A percentile compares a stretch with the other conserved stretches of the same genome.
phyloP scores from a whole-genome alignment of 2,329 filamentous ascomycete genomes.

The Cyphellophora europaea region DNA sequence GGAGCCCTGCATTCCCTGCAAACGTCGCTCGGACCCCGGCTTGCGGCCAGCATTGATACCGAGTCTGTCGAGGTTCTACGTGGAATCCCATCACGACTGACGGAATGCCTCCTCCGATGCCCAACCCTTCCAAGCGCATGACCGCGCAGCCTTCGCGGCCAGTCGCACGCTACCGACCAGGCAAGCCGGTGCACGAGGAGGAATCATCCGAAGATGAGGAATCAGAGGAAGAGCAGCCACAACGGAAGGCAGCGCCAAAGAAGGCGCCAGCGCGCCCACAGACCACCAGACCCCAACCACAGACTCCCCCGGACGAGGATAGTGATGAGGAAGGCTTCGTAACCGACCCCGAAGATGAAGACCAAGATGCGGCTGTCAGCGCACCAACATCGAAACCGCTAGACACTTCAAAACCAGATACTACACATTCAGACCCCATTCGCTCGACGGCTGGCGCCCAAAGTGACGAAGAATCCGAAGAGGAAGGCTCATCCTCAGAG shows the following conservation, averaged over 20 bases:
- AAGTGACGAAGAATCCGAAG: conserved; percentile 17
- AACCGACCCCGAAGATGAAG: conserved; percentile 43
- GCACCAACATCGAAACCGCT: conserved; percentile 16
- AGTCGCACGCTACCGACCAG: conserved; percentile 67
- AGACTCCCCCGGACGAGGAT: conserved; percentile 28
- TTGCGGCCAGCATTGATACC: no score
- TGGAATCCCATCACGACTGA: no score
- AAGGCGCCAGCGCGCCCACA: conserved; percentile 28
- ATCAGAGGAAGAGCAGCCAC: conserved; percentile 43
- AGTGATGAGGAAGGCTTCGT: conserved; percentile 51
- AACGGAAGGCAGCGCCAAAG: conserved; percentile 29
- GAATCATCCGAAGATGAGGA: conserved; percentile 39
- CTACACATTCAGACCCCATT: neutral
- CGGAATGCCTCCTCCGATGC: conserved; percentile 35
- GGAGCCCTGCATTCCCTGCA: no score
- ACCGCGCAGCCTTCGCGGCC: conserved; percentile 81
- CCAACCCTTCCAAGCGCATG: conserved; percentile 60
- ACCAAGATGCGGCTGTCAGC: conserved; percentile 18
- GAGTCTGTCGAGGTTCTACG: no score
- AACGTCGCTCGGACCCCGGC: no score
- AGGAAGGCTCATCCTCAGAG: conserved; percentile 8
- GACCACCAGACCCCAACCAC: conserved; percentile 9
- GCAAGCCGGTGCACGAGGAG: conserved; percentile 55
- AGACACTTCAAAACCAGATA: conserved; percentile 3
- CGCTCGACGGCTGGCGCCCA: neutral